phyloP scores from a whole-genome alignment of 169 alveolate genomes.

The Plasmodium cynomolgi region DNA sequence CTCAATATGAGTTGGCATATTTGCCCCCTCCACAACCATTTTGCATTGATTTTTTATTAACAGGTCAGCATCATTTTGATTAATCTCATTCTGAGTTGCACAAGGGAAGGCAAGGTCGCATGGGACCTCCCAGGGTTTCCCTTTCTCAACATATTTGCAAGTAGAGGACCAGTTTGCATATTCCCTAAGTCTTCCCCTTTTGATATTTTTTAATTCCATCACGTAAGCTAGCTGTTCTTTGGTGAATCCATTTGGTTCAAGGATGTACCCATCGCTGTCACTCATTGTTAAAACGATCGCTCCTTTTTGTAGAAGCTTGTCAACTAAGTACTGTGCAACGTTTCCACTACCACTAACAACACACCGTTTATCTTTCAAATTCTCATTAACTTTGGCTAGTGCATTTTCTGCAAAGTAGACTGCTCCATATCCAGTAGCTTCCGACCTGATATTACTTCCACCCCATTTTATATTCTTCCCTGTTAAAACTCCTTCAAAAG shows the following conservation, averaged over 20 bases:
- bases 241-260: conserved; percentile 84
- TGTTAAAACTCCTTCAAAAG: conserved; percentile 87
- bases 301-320: conserved; percentile 86
- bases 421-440: conserved; percentile 92
- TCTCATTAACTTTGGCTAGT: conserved; percentile 58
- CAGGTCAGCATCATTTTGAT: conserved; percentile 83
- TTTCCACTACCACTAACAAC: conserved; percentile 90
- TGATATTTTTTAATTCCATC: conserved; percentile 80
- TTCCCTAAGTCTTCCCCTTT: conserved; percentile 77
- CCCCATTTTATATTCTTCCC: conserved; percentile 90
- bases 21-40: conserved; percentile 88
- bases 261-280: conserved; percentile 85
- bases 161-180: conserved; percentile 74
- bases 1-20: conserved; percentile 90
- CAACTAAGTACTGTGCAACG: conserved; percentile 89
- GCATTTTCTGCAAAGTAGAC: conserved; percentile 86
- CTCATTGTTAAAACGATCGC: conserved; percentile 86
- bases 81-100: conserved; percentile 89
- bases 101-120: conserved; percentile 88
- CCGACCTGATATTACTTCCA: conserved; percentile 88
- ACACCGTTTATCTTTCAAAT: conserved; percentile 80
- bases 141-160: conserved; percentile 75
- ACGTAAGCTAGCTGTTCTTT: conserved; percentile 77
- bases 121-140: conserved; percentile 83
- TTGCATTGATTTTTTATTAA: conserved; percentile 79